Percentiles rank a stretch among this genome's conserved stretches.
Evolutionary conservation across 805 yeast species (phyloP).

Genomic region (Saturnispora mendoncae): DNA sequence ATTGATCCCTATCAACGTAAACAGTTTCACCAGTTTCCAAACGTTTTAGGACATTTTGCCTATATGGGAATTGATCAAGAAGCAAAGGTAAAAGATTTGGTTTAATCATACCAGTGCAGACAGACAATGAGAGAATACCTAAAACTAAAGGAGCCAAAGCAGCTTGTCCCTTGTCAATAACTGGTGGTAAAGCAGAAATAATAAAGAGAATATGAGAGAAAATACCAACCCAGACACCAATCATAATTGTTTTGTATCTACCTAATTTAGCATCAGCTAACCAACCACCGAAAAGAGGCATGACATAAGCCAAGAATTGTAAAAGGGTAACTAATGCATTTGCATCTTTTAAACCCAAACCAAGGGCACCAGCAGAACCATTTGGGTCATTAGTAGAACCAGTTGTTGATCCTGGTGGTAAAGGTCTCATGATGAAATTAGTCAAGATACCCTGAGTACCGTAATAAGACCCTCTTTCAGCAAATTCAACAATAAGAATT

Average conservation of each 20-base stretch:
- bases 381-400: slow-evolving; percentile 31
- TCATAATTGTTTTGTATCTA: slow-evolving; percentile 40
- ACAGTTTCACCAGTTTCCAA: slow-evolving; percentile 59
- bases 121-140: slow-evolving; percentile 33
- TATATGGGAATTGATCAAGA: slow-evolving; percentile 56
- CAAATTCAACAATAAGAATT: slow-evolving; percentile 42
- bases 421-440: slow-evolving; percentile 43
- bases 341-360: slow-evolving; percentile 37
- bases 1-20: slow-evolving; percentile 40
- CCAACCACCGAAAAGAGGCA: slow-evolving; percentile 45
- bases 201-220: slow-evolving; percentile 40
- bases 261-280: slow-evolving; percentile 43
- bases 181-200: slow-evolving; percentile 40
- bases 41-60: slow-evolving; percentile 49
- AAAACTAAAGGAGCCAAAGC: slow-evolving; percentile 36
- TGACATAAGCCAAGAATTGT: slow-evolving; percentile 40
- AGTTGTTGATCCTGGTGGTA: slow-evolving; percentile 40
- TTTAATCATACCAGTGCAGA: slow-evolving; percentile 47
- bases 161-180: slow-evolving; percentile 31
- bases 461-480: slow-evolving; percentile 49
- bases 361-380: slow-evolving; percentile 41
- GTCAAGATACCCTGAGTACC: slow-evolving; percentile 38
- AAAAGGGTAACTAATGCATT: slow-evolving; percentile 40
- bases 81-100: slow-evolving; percentile 43
- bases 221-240: slow-evolving; percentile 40